These are phyloP conservation scores for Ocimum tenuiflorum DNA, from an alignment of 257 asterid species.

Conservation along the genomic window DNA sequence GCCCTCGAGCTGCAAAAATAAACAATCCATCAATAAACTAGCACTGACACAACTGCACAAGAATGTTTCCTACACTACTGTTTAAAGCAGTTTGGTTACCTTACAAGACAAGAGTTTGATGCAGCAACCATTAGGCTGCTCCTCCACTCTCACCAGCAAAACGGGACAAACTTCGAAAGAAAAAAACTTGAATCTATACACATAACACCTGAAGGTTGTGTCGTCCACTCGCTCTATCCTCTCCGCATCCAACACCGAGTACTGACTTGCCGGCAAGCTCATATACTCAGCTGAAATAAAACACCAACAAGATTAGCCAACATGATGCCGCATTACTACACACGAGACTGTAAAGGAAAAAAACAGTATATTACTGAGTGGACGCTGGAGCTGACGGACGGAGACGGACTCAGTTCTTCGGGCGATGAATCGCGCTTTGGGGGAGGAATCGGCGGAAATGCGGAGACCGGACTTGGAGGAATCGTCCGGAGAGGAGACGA, in stretches of 20 bases:
- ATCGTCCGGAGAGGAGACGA: conserved; percentile 39
- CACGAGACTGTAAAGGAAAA: not conserved
- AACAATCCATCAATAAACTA: not conserved
- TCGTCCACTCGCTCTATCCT: conserved; percentile 93
- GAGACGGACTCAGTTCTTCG: conserved; percentile 55
- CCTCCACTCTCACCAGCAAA: conserved; percentile 89
- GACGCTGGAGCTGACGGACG: conserved; percentile 71
- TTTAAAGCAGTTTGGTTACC: conserved; percentile 26
- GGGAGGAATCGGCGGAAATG: conserved; percentile 56
- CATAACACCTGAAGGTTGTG: conserved; percentile 79
- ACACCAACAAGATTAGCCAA: not conserved
- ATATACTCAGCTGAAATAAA: conserved; percentile 60
- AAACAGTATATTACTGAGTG: conserved; percentile 40
- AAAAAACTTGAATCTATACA: conserved; percentile 71
- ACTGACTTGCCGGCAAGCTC: conserved; percentile 98
- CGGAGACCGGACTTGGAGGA: conserved; percentile 41
- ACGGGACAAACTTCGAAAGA: conserved; percentile 90
- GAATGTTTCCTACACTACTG: not conserved
- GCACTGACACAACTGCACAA: not conserved
- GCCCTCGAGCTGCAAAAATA: conserved; percentile 73
- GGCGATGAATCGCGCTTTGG: conserved; percentile 68
- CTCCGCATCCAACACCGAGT: conserved; percentile 96
- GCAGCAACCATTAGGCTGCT: conserved; percentile 84
- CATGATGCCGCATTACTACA: not conserved
- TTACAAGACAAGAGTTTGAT: conserved; percentile 90